Evolutionary conservation across 345 rosid species (phyloP).

Genomic region (Boechera stricta): DNA sequence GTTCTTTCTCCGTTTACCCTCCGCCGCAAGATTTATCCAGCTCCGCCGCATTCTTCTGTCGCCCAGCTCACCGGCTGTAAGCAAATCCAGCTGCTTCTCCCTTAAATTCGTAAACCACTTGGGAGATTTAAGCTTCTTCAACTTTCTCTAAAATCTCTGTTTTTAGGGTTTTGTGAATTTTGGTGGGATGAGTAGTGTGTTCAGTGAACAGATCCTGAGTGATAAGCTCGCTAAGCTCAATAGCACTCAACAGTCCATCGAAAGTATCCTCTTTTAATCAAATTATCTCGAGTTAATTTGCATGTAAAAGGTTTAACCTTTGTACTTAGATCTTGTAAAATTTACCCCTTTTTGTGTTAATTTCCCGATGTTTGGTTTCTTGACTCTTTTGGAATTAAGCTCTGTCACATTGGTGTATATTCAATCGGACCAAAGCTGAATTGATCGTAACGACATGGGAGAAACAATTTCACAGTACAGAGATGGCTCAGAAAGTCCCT

Average conservation of each 20-base stretch:
- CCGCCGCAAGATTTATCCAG: slow-evolving; percentile 32
- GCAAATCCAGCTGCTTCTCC: slow-evolving; percentile 12
- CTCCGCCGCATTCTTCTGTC: slow-evolving; percentile 32
- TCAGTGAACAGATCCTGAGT: slow-evolving; percentile 89
- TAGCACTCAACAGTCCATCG: slow-evolving; percentile 94
- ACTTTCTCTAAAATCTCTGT: background rate
- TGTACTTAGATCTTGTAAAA: slow-evolving; percentile 27
- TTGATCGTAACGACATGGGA: slow-evolving; percentile 90
- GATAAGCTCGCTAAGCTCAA: slow-evolving; percentile 98
- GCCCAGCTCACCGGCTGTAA: background rate
- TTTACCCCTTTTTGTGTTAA: background rate
- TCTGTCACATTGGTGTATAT: slow-evolving; percentile 95
- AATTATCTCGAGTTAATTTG: background rate
- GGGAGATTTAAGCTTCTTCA: slow-evolving; percentile 22
- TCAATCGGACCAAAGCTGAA: slow-evolving; percentile 85
- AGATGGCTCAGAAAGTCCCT: slow-evolving; percentile 83
- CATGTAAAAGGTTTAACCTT: background rate
- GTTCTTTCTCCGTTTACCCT: slow-evolving; percentile 36
- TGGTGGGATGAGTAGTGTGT: slow-evolving; percentile 87
- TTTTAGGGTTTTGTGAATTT: slow-evolving; percentile 16
- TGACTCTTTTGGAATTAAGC: slow-evolving; percentile 57
- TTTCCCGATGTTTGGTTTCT: slow-evolving; percentile 36
- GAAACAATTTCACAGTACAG: slow-evolving; percentile 81
- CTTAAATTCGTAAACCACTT: slow-evolving; percentile 1
- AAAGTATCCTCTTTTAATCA: slow-evolving; percentile 69